Conservation (phyloP, 2,329 filamentous ascomycete genomes). For the Mycogone perniciosa region DNA sequence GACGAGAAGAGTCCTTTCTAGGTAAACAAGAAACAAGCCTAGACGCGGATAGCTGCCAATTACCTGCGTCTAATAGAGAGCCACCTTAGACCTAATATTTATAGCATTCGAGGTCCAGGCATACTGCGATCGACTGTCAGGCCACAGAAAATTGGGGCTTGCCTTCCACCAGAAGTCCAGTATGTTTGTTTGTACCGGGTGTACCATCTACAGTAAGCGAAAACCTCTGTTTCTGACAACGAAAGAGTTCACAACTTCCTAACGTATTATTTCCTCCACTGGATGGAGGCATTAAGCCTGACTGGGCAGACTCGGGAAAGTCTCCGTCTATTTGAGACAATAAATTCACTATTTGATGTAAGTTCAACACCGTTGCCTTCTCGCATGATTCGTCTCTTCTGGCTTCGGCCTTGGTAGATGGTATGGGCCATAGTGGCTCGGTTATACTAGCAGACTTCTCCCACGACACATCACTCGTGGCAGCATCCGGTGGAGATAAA, state of each 20-base stretch:
- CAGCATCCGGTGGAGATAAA: no score
- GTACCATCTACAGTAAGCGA: slow-evolving; percentile 23
- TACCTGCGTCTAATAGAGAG: no score
- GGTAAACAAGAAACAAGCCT: no score
- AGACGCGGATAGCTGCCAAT: no score
- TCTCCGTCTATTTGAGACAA: neutral
- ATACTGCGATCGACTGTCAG: slow-evolving; percentile 19
- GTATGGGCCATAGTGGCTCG: no score
- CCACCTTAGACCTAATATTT: slow-evolving; percentile 24
- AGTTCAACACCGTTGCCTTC: neutral
- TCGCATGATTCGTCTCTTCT: no score
- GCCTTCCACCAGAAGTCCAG: slow-evolving; percentile 25
- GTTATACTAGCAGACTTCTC: no score
- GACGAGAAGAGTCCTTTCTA: no score
- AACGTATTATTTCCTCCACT: slow-evolving; percentile 34
- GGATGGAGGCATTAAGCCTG: slow-evolving; percentile 33
- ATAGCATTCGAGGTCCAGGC: slow-evolving; percentile 22
- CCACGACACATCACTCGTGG: no score
- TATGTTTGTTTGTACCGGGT: slow-evolving; percentile 39
- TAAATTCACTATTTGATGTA: neutral
- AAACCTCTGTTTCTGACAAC: slow-evolving; percentile 19
- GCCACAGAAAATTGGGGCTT: slow-evolving; percentile 15
- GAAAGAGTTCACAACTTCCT: slow-evolving; percentile 30
- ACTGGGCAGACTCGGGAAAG: slow-evolving; percentile 19
- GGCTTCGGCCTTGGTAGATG: no score